Base-by-base conservation (phyloP, 1,139 yeast species). In the Saccharomyces hybrid region DNA sequence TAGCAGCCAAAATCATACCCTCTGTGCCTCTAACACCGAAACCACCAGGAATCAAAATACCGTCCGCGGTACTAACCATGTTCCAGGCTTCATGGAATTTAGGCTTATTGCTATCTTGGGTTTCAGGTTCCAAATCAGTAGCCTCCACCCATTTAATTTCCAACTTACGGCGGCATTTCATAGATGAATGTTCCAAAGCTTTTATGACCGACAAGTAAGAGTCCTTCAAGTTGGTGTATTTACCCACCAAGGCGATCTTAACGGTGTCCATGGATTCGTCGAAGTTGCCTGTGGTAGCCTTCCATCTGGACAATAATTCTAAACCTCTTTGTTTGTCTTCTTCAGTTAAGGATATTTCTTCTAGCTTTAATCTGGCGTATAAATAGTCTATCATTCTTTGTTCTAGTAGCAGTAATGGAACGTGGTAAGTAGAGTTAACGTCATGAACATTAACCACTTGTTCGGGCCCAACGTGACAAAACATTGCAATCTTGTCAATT, bases 1-100 rank as follows among this genome's bases (percentile, higher is more conserved):
- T 86, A 54, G 98, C 96, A 59, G 98, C 99, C 38, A 90, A 77
- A 71, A 95, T 78, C 99, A 95, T 95, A 67, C 99, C 99, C 75
- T 93, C 98, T 58, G 90, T 89, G 73, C 99, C 99, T 73, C 99
- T 85, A 53, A 83, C 76, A 59, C 99, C 99, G 69, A 95, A 95
- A 1, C 99, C 99, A 68, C 99, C 99, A 46, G 99, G 99, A 56
- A 95, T 96, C 59, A 95, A 80, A 61, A 95, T 88, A 73, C 99
- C 99, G 71, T 95, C 96, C 27, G 99, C 96, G 66, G 88, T 84
- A 71, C 96, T 89, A 62, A 95, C 84, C 63, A 80, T 78, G 67
- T 89, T 95, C 99, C 99, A 95, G 55, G 98, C 96, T 70, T 86
- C 85, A 73, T 93, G 96, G 76, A 87, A 91, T 64, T 82, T 81